These are phyloP conservation scores for Ilex asprella DNA, from an alignment of 257 asterid genomes.

Conservation along the genomic window DNA sequence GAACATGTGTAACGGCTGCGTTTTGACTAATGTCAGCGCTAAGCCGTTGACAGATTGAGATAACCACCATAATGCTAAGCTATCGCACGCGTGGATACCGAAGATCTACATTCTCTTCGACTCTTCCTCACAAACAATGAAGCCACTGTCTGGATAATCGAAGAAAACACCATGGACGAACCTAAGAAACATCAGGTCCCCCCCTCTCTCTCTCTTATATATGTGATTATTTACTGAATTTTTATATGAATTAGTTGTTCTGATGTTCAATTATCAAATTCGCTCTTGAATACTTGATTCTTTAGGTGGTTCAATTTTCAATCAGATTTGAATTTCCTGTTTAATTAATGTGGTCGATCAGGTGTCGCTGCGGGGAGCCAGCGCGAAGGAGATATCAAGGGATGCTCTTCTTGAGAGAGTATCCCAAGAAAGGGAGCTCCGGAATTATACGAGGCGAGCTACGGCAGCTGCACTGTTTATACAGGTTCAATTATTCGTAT, in stretches of 20 bases:
- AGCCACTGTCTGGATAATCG: no score
- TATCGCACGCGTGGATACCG: no score
- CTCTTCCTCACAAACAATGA: no score
- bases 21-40: no score
- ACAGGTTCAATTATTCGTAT: conserved; percentile 46
- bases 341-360: conserved; percentile 20
- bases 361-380: conserved; percentile 39
- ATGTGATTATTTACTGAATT: background rate
- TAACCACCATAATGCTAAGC: no score
- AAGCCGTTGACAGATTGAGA: no score
- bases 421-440: conserved; percentile 71
- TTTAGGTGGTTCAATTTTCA: no score
- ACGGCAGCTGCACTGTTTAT: conserved; percentile 58
- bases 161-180: conserved; percentile 19
- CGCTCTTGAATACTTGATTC: no score
- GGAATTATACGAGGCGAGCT: conserved; percentile 65
- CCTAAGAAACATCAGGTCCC: conserved; percentile 29
- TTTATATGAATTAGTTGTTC: background rate
- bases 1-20: no score
- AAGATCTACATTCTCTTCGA: no score
- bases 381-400: conserved; percentile 20
- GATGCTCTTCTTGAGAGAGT: conserved; percentile 76
- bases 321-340: conserved; percentile 3
- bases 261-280: no score
- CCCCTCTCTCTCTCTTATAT: background rate